Evolutionary conservation across 495 filamentous ascomycete genomes (phyloP), one percentile per base, ranked within the genome.

Genomic region (Immersiella caudata): DNA sequence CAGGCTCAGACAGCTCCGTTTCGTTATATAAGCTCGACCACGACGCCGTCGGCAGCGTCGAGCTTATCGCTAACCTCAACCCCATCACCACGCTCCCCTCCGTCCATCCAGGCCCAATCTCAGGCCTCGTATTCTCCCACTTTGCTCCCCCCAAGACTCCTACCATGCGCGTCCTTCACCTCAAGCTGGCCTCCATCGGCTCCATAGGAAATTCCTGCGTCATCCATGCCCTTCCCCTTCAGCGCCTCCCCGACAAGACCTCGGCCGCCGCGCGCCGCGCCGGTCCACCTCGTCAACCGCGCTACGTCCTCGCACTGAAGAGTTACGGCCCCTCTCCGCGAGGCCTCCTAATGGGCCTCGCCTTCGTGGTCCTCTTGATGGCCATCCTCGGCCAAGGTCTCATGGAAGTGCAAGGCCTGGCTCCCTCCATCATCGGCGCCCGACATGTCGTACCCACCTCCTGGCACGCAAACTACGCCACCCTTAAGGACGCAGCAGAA

Each of bases 91-190:
- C 85, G 33, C 79, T 95, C 63, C 86, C 84, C 62, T 80, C 88
- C 22, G 93, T 93, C 18, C 95, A 97, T 75, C 87, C 91, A 1
- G 86, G 90, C 56, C 89, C 92, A 67, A 96, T 97, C 76, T 97
- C 94, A 5, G 90, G 89, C 68, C 81, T 97, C 58, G 82, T 85
- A 64, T 94, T 97, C 76, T 94, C 94, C 6, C 83, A 84, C 27
- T 91, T 92, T 75, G 78, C 74, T 29, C 82, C 88, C 5, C 90
- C 90, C 0, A 58, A 83, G 56, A 81, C 62, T 22, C 56, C 74
- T 22, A 70, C 73, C 3, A 78, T 79, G 58, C 77, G 75, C 25
- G 83, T 83, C 11, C 86, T 90, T 66, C 84, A 87, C 67, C 76
- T 97, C 66, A 93, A 92, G 71, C 84, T 99, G 7, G 94, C 93